Percentiles rank a stretch among this genome's conserved stretches.
phyloP scores from a whole-genome alignment of 345 rosid genomes.

The Hibiscus trionum region DNA sequence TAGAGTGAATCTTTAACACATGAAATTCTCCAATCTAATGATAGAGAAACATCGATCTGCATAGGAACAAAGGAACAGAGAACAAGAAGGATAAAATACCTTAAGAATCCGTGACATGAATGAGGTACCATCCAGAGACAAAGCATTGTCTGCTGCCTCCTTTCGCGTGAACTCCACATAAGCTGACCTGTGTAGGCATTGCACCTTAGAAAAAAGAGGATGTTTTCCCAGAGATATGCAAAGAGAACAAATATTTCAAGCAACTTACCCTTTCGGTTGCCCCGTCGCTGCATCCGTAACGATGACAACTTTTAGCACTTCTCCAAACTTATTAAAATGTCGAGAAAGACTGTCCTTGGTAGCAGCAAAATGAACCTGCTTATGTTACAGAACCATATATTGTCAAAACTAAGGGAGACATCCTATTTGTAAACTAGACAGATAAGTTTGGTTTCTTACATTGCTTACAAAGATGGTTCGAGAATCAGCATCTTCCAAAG shows the following conservation, averaged over 20 bases:
- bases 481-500: constrained; percentile 77
- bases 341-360: constrained; percentile 87
- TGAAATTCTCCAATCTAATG: neutral
- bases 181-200: constrained; percentile 61
- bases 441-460: constrained; percentile 34
- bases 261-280: constrained; percentile 76
- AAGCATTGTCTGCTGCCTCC: constrained; percentile 84
- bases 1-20: neutral
- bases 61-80: neutral
- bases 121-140: constrained; percentile 72
- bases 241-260: neutral
- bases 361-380: constrained; percentile 94
- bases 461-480: constrained; percentile 89
- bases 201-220: neutral
- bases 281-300: constrained; percentile 86
- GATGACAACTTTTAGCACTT: constrained; percentile 79
- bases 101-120: constrained; percentile 92
- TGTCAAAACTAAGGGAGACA: constrained; percentile 10
- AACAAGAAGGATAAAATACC: constrained; percentile 32
- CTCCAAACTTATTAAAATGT: constrained; percentile 88
- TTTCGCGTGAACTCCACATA: constrained; percentile 72
- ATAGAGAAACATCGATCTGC: neutral
- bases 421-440: neutral
- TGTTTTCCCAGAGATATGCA: neutral
- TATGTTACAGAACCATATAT: constrained; percentile 19